Evolutionary conservation across 257 asterid species (phyloP), one percentile per base, ranked within the genome.

Genomic region (Penstemon newberryi): DNA sequence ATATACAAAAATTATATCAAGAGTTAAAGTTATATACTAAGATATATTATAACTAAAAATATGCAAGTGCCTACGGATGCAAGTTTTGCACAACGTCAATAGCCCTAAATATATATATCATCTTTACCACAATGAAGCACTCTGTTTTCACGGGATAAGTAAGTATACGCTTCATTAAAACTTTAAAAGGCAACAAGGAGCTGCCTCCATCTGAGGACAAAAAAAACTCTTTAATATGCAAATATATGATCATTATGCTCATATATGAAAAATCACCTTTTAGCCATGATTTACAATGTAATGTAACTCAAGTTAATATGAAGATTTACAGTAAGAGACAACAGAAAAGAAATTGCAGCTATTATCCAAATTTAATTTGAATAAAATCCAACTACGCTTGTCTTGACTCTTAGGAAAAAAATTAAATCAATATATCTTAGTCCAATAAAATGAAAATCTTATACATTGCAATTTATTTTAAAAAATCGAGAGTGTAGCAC

Each of bases 301-400:
- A 66, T 11, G 45, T 13, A 66, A 42, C 37, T 73, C 64, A 66
- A 25, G 40, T 46, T 19, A 41, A 10, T 3, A 13, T 41, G 67
- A 58, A 38, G 61, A 49, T 38, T 46, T 49, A 56, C 47, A 38
- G 37, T 11, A 18, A 7, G 7, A 67, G 37, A 71, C 52, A 6
- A 9, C 5, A 41, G n/a, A 46, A 11, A 36, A 4, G 12, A 58
- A 59, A 0, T 39, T 37, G 36, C 65, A 69, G 19, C 64, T 8
- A 4, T 33, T 25, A 12, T 49, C 8, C 12, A 8, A 53, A 55
- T 12, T 64, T 53, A n/a, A 37, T 33, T 5, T 6, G 36, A 36
- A 25, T 4, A 36, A 41, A 37, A 41, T 63, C 25, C n/a, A 41
- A 7, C 3, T 3, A 25, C 33, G 57, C 47, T 36, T 63, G 15